Evolutionary conservation across 257 asterid species (phyloP), one percentile per base, ranked within the genome.

Genomic region (Nicotiana obtusifolia): DNA sequence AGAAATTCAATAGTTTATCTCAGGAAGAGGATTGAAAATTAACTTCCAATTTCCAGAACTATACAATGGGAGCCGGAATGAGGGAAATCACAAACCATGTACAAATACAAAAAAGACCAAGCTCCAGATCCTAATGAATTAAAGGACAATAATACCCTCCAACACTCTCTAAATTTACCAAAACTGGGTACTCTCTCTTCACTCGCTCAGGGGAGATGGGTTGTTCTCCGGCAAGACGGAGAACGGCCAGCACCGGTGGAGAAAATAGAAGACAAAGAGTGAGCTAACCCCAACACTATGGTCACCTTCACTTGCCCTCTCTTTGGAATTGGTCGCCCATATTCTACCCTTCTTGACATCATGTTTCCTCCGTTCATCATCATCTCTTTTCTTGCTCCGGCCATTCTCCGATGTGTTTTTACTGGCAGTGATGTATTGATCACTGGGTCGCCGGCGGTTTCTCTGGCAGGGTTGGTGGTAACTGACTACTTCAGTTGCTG

Each of bases 291-390:
- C 61, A 83, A 57, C 2, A 91, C 94, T 7, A 91, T 91, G n/a
- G 91, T 90, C 62, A 84, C 89, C 86, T 90, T 93, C 88, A 91
- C 94, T 81, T 90, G 92, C 41, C 97, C 94, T 81, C 97, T 86
- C 79, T 49, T 90, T 13, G 97, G 97, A 7, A 93, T 90, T 82
- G 86, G 94, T 19, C 94, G 86, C n/a, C 90, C 82, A 76, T 86
- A 84, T 52, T 77, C 88, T 73, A 24, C 59, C 83, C 94, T 89
- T 84, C 88, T 80, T 35, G 28, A 19, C 54, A 82, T 80, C 54
- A 82, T 78, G 20, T 76, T 77, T 16, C 87, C 87, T 4, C 88
- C 84, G 84, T 85, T 85, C 86, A 84, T 83, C 84, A 78, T 85
- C 86, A 83, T 84, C 84, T 82, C 87, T 81, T 85, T 77, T 26